A percentile compares a stretch with the other conserved stretches of the same genome.
Conservation (phyloP, 2,329 filamentous ascomycete species). For the Torrubiellomyces zombiae region DNA sequence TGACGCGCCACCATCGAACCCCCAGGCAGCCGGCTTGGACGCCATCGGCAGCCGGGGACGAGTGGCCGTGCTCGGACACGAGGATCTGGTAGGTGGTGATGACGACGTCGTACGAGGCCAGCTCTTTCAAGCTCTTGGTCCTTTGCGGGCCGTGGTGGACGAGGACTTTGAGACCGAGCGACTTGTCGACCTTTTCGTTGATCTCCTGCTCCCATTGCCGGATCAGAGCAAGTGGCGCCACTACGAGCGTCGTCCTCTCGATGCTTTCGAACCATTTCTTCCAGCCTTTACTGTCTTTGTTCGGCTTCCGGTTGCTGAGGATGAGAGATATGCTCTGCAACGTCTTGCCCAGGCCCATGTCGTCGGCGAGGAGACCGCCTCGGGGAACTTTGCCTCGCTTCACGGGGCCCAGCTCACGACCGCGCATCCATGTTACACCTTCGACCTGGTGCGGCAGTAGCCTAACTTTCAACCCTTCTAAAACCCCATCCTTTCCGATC, state of each 20-base stretch:
- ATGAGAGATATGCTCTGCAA: constrained; percentile 85
- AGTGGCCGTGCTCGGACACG: constrained; percentile 71
- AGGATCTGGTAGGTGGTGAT: constrained; percentile 95
- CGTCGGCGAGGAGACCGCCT: constrained; percentile 87
- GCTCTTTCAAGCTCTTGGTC: constrained; percentile 59
- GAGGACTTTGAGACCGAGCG: constrained; percentile 59
- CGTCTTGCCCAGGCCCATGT: constrained; percentile 96
- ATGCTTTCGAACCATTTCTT: constrained; percentile 53
- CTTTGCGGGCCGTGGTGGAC: constrained; percentile 83
- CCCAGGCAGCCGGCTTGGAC: constrained; percentile 74
- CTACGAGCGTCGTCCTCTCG: constrained; percentile 71
- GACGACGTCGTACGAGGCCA: constrained; percentile 82
- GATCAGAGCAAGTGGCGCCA: constrained; percentile 85
- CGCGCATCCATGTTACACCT: constrained; percentile 87
- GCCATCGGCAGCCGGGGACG: constrained; percentile 41
- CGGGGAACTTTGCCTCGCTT: constrained; percentile 73
- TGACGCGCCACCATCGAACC: constrained; percentile 85
- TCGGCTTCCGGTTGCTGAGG: constrained; percentile 60
- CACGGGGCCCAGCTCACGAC: constrained; percentile 72
- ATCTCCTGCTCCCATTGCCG: constrained; percentile 96
- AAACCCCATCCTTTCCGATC: constrained; percentile 28
- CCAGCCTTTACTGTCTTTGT: constrained; percentile 37
- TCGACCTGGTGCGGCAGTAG: constrained; percentile 88
- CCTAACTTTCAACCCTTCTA: constrained; percentile 74
- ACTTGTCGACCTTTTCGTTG: constrained; percentile 56